phyloP scores from a whole-genome alignment of 2,329 filamentous ascomycete genomes.

The Colletotrichum orchidophilum region DNA sequence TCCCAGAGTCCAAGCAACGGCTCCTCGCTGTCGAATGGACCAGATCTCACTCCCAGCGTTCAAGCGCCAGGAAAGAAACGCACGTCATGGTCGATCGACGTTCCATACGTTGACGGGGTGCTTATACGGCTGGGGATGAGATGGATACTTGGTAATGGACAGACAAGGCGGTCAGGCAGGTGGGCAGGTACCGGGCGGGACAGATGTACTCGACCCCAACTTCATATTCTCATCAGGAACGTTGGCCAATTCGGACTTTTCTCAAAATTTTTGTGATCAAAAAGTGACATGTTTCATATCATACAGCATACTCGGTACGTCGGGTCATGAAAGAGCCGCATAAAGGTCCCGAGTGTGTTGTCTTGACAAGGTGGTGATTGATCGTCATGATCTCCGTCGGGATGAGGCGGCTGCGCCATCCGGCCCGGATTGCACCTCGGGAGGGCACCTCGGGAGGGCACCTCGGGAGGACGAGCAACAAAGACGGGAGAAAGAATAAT shows the following conservation, averaged over 20 bases:
- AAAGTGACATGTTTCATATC: too few relatives aligned
- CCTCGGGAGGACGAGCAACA: too few relatives aligned
- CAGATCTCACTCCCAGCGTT: neutral
- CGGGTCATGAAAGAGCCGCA: neutral
- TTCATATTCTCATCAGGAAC: too few relatives aligned
- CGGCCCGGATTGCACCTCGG: neutral
- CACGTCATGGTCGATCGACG: conserved; percentile 4
- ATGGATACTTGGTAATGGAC: neutral
- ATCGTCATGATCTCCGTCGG: neutral
- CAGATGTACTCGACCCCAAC: too few relatives aligned
- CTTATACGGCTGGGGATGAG: conserved; percentile 1
- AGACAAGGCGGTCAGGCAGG: neutral
- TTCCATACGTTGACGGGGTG: neutral
- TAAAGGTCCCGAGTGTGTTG: neutral
- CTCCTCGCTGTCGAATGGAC: neutral
- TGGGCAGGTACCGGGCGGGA: too few relatives aligned
- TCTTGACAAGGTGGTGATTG: neutral
- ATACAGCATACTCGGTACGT: neutral
- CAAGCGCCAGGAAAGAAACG: neutral
- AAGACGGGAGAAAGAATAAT: too few relatives aligned
- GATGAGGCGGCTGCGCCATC: neutral
- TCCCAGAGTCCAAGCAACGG: neutral
- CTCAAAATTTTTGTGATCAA: too few relatives aligned
- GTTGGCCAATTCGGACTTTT: too few relatives aligned
- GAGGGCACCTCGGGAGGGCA: too few relatives aligned